Conservation (phyloP, 75 land plant species). For the Pinus albicaulis region DNA sequence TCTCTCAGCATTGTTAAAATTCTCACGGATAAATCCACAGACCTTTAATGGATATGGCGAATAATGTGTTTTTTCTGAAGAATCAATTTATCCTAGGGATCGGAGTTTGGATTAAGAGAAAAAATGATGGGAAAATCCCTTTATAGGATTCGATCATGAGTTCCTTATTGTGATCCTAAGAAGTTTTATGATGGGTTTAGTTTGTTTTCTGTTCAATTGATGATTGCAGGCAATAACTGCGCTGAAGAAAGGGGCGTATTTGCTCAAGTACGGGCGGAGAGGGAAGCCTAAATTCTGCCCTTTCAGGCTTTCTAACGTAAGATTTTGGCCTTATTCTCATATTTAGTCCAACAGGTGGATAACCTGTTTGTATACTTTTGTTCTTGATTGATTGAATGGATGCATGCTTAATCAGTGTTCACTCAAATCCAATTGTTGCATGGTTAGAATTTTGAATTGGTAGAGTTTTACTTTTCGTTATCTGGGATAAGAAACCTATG, state of each 20-base stretch:
- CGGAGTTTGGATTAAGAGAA: too few relatives aligned
- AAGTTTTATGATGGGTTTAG: too few relatives aligned
- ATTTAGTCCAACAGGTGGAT: neutral
- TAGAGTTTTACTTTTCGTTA: too few relatives aligned
- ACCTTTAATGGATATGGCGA: too few relatives aligned
- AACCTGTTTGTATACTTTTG: neutral
- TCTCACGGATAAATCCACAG: neutral
- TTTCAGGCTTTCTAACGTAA: slow-evolving; percentile 49
- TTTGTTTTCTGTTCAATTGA: neutral
- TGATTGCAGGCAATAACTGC: slow-evolving; percentile 41
- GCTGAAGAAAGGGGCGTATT: slow-evolving; percentile 43
- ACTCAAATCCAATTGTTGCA: neutral
- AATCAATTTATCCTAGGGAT: too few relatives aligned
- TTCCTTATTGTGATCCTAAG: too few relatives aligned
- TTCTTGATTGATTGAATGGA: neutral
- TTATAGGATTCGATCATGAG: too few relatives aligned
- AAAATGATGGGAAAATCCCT: too few relatives aligned
- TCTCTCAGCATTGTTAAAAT: neutral
- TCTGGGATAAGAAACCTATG: too few relatives aligned
- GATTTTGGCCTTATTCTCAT: neutral
- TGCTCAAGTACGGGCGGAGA: slow-evolving; percentile 50
- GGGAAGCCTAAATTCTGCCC: slow-evolving; percentile 62
- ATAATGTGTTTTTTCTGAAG: too few relatives aligned
- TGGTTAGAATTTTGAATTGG: too few relatives aligned
- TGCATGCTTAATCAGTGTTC: neutral